Base-by-base conservation (phyloP, 768 basidiomycete species). In the Epithele typhae region DNA sequence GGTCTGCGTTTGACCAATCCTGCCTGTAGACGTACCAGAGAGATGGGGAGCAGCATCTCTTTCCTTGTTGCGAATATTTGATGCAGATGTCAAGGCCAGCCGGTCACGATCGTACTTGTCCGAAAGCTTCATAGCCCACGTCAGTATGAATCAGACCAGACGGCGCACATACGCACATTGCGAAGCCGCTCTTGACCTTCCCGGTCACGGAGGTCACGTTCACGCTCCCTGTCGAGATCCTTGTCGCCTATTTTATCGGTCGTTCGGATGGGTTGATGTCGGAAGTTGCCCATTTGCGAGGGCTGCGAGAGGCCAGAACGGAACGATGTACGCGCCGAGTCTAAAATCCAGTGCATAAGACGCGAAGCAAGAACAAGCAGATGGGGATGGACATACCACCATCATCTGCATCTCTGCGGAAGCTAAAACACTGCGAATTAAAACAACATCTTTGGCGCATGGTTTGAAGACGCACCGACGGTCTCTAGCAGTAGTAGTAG, bases 201-300 rank as follows among this genome's bases (percentile, higher is more conserved):
- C 59, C 82, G 84, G 54, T 87, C 84, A 53, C 81, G 65, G 18
- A 74, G 69, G 59, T 87, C 74, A 6, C 75, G 73, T 40, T 78
- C 77, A 43, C 71, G 67, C 23, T 76, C 75, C 46, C 64, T 68
- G 48, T 75, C 82, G 7, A 63, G 24, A 10, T 69, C 68, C 37
- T 60, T 62, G 25, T 69, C 69, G 37, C 56, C 52, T 15, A 66
- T 66, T 32, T 82, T 76, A 62, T 87, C 86, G 35, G 69, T 73
- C 14, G 78, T 70, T 43, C 87, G 85, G 56, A 84, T 67, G 10
- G 89, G 88, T 55, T 92, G 90, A 59, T 92, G 90, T 61, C 89
- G 87, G 65, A 92, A 92, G 61, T 90, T 91, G 39, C 90, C 90
- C 90, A 92, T 92, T 68, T 92, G 89, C 27, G 90, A 88, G 22